Evolutionary conservation across 2,329 filamentous ascomycete species (phyloP).

Genomic region (Lecanosticta acicola): DNA sequence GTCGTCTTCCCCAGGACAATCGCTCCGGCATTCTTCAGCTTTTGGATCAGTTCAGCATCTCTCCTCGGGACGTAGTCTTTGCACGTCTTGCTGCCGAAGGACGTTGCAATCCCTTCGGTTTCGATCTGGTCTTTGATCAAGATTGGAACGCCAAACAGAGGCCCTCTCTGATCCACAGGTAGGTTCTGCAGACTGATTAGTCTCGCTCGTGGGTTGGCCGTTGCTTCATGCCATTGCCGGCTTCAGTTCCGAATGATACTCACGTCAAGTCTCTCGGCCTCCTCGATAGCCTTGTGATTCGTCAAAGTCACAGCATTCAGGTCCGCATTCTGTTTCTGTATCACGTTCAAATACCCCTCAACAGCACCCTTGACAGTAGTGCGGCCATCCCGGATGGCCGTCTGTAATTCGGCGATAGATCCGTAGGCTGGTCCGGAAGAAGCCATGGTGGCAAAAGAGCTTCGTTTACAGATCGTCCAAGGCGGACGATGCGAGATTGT

Average conservation of each 20-base stretch:
- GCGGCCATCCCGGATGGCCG: slow-evolving; percentile 9
- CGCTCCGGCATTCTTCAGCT: slow-evolving; percentile 21
- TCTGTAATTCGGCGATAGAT: slow-evolving; percentile 19
- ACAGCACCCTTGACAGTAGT: slow-evolving; percentile 14
- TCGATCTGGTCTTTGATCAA: slow-evolving; percentile 27
- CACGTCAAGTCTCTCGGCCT: slow-evolving; percentile 19
- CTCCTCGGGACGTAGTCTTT: slow-evolving; percentile 17
- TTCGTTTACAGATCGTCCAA: background rate
- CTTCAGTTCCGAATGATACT: background rate
- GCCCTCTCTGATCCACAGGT: slow-evolving; percentile 12
- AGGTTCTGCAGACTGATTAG: slow-evolving; percentile 3
- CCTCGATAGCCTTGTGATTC: slow-evolving; percentile 16
- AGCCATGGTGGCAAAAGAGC: background rate
- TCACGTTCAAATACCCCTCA: slow-evolving; percentile 15
- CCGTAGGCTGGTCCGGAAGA: background rate
- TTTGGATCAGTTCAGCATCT: slow-evolving; percentile 19
- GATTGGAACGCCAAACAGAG: slow-evolving; percentile 22
- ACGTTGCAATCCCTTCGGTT: slow-evolving; percentile 18
- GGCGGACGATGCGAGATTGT: too few species aligned
- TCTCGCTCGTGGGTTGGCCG: background rate
- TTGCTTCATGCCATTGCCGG: background rate
- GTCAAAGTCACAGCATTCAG: slow-evolving; percentile 21
- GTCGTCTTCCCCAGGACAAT: slow-evolving; percentile 23
- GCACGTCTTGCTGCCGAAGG: slow-evolving; percentile 19
- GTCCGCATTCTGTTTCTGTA: slow-evolving; percentile 16